Conservation (phyloP, 805 yeast species). For the Yueomyces sp. region DNA sequence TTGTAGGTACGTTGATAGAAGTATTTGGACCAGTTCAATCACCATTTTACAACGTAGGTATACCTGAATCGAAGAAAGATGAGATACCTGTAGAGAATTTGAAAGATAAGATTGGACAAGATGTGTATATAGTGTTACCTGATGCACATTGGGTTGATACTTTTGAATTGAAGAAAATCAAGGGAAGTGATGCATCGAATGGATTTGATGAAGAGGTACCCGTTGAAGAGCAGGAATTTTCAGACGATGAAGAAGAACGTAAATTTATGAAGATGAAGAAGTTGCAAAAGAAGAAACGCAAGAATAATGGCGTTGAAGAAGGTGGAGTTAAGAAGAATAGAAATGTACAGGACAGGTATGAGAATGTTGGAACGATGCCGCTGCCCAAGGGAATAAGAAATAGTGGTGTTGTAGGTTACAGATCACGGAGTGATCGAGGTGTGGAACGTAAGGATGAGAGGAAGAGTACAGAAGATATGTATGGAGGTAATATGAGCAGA, state of each 20-base stretch:
- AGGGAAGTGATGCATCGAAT: constrained; percentile 92
- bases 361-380: constrained; percentile 5
- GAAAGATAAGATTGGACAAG: constrained; percentile 35
- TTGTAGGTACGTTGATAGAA: constrained; percentile 72
- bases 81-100: constrained; percentile 18
- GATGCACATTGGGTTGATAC: constrained; percentile 72
- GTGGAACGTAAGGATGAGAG: not conserved
- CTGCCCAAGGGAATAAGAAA: not conserved
- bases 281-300: constrained; percentile 32
- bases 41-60: constrained; percentile 70
- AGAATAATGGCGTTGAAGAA: not conserved
- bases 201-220: constrained; percentile 90
- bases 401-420: constrained; percentile 1
- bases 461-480: too few relatives aligned
- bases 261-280: constrained; percentile 53
- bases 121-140: constrained; percentile 67
- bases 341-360: constrained; percentile 3
- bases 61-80: constrained; percentile 18
- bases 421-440: constrained; percentile 4
- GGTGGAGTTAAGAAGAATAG: constrained; percentile 1
- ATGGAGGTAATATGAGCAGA: too few relatives aligned
- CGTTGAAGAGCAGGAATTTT: constrained; percentile 85
- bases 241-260: constrained; percentile 86
- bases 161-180: constrained; percentile 48
- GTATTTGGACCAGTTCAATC: constrained; percentile 77